phyloP scores from a whole-genome alignment of 2,329 filamentous ascomycete genomes.

The Penicillium vulpinum region DNA sequence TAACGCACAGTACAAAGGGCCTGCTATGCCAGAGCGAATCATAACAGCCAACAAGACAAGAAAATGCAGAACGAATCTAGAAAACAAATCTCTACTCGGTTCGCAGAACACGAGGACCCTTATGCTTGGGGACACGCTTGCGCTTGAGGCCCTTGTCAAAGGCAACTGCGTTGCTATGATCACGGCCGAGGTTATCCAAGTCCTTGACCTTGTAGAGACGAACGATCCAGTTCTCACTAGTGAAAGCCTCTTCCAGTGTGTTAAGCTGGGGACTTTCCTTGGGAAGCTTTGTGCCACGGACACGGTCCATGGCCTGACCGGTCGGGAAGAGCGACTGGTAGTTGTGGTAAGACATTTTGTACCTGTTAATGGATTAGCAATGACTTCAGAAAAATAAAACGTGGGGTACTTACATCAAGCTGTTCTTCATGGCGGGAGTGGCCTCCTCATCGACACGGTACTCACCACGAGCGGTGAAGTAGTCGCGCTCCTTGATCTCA shows the following conservation, averaged over 20 bases:
- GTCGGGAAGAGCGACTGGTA: constrained; percentile 87
- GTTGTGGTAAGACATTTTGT: constrained; percentile 99
- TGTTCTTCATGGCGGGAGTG: constrained; percentile 97
- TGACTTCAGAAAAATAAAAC: neutral
- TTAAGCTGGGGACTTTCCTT: constrained; percentile 80
- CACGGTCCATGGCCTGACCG: constrained; percentile 86
- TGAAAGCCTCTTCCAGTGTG: constrained; percentile 94
- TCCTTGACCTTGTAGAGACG: constrained; percentile 99
- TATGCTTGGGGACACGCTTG: constrained; percentile 49
- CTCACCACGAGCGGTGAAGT: constrained; percentile 90
- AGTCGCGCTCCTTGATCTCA: constrained; percentile 94
- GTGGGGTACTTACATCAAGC: constrained; percentile 75
- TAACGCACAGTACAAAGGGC: constrained; percentile 13
- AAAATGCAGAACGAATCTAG: constrained; percentile 11
- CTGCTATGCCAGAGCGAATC: constrained; percentile 11
- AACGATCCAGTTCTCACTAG: constrained; percentile 99
- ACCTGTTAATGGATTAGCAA: constrained; percentile 60
- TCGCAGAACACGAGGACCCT: constrained; percentile 46
- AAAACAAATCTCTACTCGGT: constrained; percentile 38
- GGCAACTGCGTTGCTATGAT: constrained; percentile 66
- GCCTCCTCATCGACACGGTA: constrained; percentile 93
- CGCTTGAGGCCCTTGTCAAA: constrained; percentile 57
- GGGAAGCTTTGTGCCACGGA: constrained; percentile 79
- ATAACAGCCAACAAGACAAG: constrained; percentile 11
- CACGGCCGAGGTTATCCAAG: constrained; percentile 90